Evolutionary conservation across 225 moss, liverwort and hornwort genomes (phyloP).

Genomic region (Antitrichia curtipendula): DNA sequence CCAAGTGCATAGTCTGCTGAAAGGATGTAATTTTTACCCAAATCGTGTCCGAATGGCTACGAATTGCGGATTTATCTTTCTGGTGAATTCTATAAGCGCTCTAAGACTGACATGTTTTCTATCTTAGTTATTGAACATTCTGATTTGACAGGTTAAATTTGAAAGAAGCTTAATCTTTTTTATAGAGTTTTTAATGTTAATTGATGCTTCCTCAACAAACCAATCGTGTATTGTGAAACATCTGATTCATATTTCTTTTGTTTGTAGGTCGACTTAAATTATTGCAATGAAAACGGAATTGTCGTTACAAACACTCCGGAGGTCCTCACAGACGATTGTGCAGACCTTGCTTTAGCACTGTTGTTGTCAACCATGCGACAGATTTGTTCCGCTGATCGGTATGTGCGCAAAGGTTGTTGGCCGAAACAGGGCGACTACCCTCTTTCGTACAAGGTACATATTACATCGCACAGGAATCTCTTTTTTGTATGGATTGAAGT

Average conservation of each 20-base stretch:
- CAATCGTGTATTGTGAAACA: neutral
- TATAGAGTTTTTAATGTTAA: neutral
- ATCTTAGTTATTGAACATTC: neutral
- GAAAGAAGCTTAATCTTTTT: neutral
- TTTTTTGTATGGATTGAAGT: neutral
- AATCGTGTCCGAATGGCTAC: neutral
- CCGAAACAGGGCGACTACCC: slow-evolving; percentile 40
- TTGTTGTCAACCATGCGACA: slow-evolving; percentile 61
- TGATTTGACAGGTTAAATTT: neutral
- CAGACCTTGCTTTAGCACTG: slow-evolving; percentile 66
- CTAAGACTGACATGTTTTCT: neutral
- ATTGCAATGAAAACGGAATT: slow-evolving; percentile 39
- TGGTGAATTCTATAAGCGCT: neutral
- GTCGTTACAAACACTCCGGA: slow-evolving; percentile 64
- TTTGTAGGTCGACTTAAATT: slow-evolving; percentile 26
- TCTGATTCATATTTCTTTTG: neutral
- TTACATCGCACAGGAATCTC: neutral
- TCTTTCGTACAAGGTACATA: slow-evolving; percentile 32
- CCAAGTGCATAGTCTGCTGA: neutral
- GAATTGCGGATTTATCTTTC: neutral
- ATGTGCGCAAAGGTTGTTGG: slow-evolving; percentile 68
- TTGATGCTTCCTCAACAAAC: neutral
- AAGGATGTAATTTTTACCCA: neutral
- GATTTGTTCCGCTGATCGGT: slow-evolving; percentile 57
- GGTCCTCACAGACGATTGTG: slow-evolving; percentile 75